Conservation (phyloP, 371 early-diverging fungal species). For the Actinomucor elegans region DNA sequence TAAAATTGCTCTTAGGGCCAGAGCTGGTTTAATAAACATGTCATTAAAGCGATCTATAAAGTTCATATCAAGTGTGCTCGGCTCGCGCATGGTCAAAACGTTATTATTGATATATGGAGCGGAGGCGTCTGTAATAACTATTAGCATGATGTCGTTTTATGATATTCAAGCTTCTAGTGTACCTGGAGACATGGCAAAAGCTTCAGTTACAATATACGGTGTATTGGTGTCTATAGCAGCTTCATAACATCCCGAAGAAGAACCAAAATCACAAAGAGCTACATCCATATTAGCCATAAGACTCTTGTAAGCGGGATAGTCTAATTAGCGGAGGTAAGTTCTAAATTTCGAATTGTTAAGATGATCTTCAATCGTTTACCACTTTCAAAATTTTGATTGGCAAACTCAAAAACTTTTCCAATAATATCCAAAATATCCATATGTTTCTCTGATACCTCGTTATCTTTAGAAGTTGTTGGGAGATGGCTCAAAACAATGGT, state of each 20-base stretch:
- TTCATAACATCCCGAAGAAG: conserved; percentile 2
- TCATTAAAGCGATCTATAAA: conserved; percentile 16
- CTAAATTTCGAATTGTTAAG: too few relatives aligned
- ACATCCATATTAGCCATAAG: not conserved
- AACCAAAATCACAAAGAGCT: conserved; percentile 2
- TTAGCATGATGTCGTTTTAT: too few relatives aligned
- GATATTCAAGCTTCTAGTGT: too few relatives aligned
- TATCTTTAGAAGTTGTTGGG: too few relatives aligned
- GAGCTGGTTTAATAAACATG: conserved; percentile 13
- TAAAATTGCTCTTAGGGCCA: not conserved
- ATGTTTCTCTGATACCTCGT: not conserved
- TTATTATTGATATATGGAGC: conserved; percentile 28
- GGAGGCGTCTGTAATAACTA: conserved; percentile 24
- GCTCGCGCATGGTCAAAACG: not conserved
- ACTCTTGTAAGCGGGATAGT: too few relatives aligned
- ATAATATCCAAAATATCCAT: not conserved
- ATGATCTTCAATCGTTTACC: too few relatives aligned
- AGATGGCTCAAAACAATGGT: not conserved
- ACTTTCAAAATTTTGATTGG: too few relatives aligned
- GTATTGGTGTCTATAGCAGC: conserved; percentile 10
- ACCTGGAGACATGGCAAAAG: not conserved
- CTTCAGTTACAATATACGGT: conserved; percentile 6
- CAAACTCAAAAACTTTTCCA: too few relatives aligned
- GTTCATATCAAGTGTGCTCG: conserved; percentile 14
- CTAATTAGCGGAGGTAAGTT: too few relatives aligned